These are phyloP conservation scores for Calamus simplicifolius DNA, from an alignment of 176 grass and related monocot species.

Conservation along the genomic window DNA sequence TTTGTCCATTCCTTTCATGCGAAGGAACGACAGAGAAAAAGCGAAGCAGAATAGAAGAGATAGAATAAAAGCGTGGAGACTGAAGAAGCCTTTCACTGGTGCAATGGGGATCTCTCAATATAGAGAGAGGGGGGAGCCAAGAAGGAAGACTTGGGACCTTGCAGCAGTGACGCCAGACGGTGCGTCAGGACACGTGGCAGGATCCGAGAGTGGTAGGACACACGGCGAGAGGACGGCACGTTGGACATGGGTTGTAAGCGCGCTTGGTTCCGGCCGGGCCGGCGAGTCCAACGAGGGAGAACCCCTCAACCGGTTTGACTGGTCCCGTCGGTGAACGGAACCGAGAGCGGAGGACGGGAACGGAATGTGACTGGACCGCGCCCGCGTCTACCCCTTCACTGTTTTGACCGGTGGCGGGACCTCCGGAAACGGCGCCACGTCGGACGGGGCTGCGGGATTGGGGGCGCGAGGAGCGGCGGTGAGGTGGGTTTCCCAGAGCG, in stretches of 20 bases:
- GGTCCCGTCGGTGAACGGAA: not conserved
- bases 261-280: constrained; percentile 25
- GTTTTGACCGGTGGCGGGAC: no score
- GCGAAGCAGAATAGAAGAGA: constrained; percentile 3
- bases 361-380: no score
- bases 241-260: no score
- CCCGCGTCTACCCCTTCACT: no score
- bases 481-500: no score
- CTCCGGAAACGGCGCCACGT: no score
- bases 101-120: constrained; percentile 24
- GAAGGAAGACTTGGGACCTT: not conserved
- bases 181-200: constrained; percentile 64
- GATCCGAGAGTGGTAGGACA: not conserved
- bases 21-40: no score
- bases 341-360: no score
- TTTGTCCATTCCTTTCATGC: not conserved
- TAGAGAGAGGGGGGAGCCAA: constrained; percentile 7
- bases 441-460: no score
- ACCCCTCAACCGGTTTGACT: constrained; percentile 40
- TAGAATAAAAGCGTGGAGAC: constrained; percentile 9
- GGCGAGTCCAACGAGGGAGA: constrained; percentile 41
- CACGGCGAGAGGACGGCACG: no score
- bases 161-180: constrained; percentile 45
- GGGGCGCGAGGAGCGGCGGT: no score
- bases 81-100: constrained; percentile 66